Conservation (phyloP, 2,329 filamentous ascomycete genomes). For the Penicillium sumatraense region DNA sequence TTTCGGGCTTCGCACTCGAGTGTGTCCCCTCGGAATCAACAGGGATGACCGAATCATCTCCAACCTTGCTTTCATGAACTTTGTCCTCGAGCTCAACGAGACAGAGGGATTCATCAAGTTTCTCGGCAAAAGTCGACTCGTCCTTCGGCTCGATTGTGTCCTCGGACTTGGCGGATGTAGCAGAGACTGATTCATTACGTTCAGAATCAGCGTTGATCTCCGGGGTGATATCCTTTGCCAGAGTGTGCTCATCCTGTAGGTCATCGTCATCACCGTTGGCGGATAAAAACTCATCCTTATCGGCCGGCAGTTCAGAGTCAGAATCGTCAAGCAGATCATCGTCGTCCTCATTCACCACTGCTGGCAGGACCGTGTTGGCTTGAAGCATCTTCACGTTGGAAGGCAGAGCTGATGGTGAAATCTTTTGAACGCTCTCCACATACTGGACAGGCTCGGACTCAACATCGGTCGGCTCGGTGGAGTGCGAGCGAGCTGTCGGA, state of each 20-base stretch:
- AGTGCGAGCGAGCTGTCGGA: slow-evolving; percentile 29
- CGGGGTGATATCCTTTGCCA: background rate
- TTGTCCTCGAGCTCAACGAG: background rate
- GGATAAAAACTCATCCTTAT: slow-evolving; percentile 50
- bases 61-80: background rate
- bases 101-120: background rate
- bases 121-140: background rate
- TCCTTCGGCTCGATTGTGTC: background rate
- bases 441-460: slow-evolving; percentile 28
- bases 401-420: slow-evolving; percentile 12
- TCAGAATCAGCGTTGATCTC: background rate
- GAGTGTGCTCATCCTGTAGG: background rate
- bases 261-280: slow-evolving; percentile 33
- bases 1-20: background rate
- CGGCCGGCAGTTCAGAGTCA: slow-evolving; percentile 20
- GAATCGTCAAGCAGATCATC: slow-evolving; percentile 25
- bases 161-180: background rate
- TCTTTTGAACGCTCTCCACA: slow-evolving; percentile 21
- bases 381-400: slow-evolving; percentile 20
- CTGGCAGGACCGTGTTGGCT: slow-evolving; percentile 18
- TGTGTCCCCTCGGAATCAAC: background rate
- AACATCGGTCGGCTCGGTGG: slow-evolving; percentile 26
- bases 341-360: slow-evolving; percentile 35
- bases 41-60: background rate
- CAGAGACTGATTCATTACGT: background rate